Percentiles rank a stretch among this genome's conserved stretches.
These are phyloP conservation scores for Chlorophyllum brunneum DNA, from an alignment of 768 basidiomycete species.

Conservation along the genomic window DNA sequence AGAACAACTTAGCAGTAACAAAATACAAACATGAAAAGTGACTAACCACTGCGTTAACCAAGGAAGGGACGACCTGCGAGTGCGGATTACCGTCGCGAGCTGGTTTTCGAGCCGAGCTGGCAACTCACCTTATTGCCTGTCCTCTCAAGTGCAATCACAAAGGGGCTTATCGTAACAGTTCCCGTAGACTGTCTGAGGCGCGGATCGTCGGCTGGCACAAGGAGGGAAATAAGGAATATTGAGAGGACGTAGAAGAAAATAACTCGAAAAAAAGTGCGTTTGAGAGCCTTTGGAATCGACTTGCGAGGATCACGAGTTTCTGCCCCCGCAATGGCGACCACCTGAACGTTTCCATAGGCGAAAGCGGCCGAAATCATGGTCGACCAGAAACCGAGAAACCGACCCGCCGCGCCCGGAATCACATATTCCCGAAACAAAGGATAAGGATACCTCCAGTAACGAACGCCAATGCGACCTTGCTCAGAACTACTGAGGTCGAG, in stretches of 20 bases:
- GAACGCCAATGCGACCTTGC: conserved; percentile 39
- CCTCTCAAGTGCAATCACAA: conserved; percentile 64
- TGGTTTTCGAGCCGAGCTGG: not conserved
- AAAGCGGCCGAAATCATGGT: conserved; percentile 45
- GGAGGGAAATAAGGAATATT: conserved; percentile 60
- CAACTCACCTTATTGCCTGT: conserved; percentile 52
- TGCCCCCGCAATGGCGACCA: conserved; percentile 35
- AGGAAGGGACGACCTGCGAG: conserved; percentile 26
- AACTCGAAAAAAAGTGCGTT: conserved; percentile 43
- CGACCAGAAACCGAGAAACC: conserved; percentile 46
- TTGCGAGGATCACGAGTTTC: conserved; percentile 64
- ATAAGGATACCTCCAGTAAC: conserved; percentile 39
- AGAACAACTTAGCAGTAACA: not conserved
- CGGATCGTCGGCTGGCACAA: conserved; percentile 59
- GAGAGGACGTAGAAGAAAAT: conserved; percentile 47
- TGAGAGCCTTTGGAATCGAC: conserved; percentile 62
- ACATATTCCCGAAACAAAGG: conserved; percentile 25
- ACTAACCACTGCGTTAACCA: conserved; percentile 52
- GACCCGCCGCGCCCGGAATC: conserved; percentile 34
- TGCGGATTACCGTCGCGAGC: not conserved
- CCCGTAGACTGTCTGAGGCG: conserved; percentile 21
- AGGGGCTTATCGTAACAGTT: conserved; percentile 58
- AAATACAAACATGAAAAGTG: not conserved
- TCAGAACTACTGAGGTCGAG: conserved; percentile 37
- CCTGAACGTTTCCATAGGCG: conserved; percentile 63